Base-by-base conservation (phyloP, 345 rosid genomes). In the Eucalyptus globulus region DNA sequence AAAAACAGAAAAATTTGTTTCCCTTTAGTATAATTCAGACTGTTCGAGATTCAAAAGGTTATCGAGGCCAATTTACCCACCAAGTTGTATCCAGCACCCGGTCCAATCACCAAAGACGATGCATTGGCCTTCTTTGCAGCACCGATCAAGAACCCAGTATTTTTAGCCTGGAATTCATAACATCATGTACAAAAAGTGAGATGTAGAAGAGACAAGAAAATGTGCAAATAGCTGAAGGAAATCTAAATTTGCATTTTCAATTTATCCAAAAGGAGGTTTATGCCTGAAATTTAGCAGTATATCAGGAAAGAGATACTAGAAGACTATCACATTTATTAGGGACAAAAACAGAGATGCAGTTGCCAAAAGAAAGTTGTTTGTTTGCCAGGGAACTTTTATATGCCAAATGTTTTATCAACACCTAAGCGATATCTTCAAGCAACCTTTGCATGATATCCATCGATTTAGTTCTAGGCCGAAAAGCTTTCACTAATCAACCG, bases 81-180 rank as follows among this genome's bases (percentile, higher is more conserved):
- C 99, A 94, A 89, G 92, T 97, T 96, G 92, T 97, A 97, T 91
- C 99, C 99, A 54, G 97, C 93, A 87, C 99, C 99, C 2, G 97
- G 97, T 89, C 99, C 99, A 92, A 96, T 97, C 80, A 95, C 95
- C 91, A 96, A 91, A 50, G 97, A 96, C 45, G 89, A 87, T 90
- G 89, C 89, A 87, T 93, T 94, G 86, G 95, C 92, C 91, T 91
- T 95, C 94, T 94, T 95, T 76, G 95, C 92, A 16, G 95, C 96
- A 90, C 94, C 94, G 53, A 96, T 96, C 81, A 96, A 97, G 90
- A 97, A 97, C 24, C 99, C 99, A 14, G 94, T 94, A 65, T 94
- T 92, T 81, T 95, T 95, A 86, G 91, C 95, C 99, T 96, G 92
- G 83, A 86, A 45, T 34, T 29, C 86, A 50, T 56, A 22, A 47